phyloP scores from a whole-genome alignment of 306 rosid species.

The Delonix regia region DNA sequence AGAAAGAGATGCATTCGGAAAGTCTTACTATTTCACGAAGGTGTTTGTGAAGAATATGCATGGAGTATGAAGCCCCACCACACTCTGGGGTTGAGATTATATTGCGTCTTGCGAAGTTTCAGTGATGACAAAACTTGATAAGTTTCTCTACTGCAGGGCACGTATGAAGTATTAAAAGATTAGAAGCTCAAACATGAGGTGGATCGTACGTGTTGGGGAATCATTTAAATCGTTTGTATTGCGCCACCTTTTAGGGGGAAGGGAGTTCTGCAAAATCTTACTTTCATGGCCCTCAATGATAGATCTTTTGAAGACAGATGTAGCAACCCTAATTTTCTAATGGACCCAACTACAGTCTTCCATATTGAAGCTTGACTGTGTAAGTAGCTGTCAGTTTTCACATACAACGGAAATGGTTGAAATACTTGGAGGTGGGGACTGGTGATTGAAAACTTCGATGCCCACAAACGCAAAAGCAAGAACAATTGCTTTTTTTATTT shows the following conservation, averaged over 20 bases:
- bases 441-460: slow-evolving; percentile 16
- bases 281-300: not conserved
- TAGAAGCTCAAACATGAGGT: not conserved
- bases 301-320: not conserved
- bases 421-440: not conserved
- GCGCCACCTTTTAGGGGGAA: not conserved
- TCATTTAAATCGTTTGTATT: not conserved
- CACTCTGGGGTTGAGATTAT: not conserved
- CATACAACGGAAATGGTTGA: slow-evolving; percentile 21
- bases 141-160: not conserved
- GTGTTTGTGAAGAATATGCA: not conserved
- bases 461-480: slow-evolving; percentile 17
- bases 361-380: not conserved
- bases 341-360: not conserved
- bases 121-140: not conserved
- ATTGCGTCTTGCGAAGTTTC: not conserved
- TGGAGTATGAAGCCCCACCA: not conserved
- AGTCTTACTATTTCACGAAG: not conserved
- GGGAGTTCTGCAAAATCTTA: not conserved
- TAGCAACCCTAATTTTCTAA: not conserved
- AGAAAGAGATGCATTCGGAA: not conserved
- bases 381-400: slow-evolving; percentile 1
- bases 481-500: not conserved
- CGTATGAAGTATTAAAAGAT: not conserved
- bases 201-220: not conserved